A percentile compares a stretch with the other conserved stretches of the same genome.
These are phyloP conservation scores for Ustilaginoidea virens DNA, from an alignment of 2,329 filamentous ascomycete species.

Conservation along the genomic window DNA sequence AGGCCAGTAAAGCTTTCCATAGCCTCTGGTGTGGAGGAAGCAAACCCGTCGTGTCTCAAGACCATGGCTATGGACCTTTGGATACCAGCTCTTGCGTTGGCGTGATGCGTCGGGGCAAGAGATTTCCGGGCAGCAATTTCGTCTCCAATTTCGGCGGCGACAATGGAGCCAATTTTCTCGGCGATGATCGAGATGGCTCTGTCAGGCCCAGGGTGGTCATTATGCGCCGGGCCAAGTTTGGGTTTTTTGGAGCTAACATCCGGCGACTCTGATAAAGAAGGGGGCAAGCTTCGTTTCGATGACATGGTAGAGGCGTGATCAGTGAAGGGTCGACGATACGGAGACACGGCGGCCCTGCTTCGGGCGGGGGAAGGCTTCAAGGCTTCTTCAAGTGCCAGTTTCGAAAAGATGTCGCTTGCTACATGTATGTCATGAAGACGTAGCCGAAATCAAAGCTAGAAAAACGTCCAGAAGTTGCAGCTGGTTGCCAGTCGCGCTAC, in stretches of 20 bases:
- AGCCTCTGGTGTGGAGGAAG: constrained; percentile 36
- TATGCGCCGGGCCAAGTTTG: background rate
- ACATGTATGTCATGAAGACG: too few relatives aligned
- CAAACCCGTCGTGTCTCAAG: constrained; percentile 43
- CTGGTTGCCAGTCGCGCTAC: too few relatives aligned
- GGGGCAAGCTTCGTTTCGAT: constrained; percentile 22
- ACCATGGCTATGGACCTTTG: constrained; percentile 39
- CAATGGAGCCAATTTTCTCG: too few relatives aligned
- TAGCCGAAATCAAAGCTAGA: too few relatives aligned
- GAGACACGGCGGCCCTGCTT: too few relatives aligned
- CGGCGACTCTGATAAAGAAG: constrained; percentile 10
- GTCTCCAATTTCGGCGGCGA: constrained; percentile 4
- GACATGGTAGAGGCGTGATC: constrained; percentile 10
- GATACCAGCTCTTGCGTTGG: constrained; percentile 23
- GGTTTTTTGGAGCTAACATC: constrained; percentile 16
- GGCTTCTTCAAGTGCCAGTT: too few relatives aligned
- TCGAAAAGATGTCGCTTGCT: background rate
- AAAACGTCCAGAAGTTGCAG: too few relatives aligned
- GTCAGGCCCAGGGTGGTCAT: too few relatives aligned
- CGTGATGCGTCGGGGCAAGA: constrained; percentile 14
- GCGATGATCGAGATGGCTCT: too few relatives aligned
- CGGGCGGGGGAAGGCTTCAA: too few relatives aligned
- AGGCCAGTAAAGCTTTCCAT: constrained; percentile 41
- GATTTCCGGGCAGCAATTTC: constrained; percentile 9
- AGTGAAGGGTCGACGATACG: constrained; percentile 2